Percentiles rank a stretch among this genome's conserved stretches.
Evolutionary conservation across 345 rosid species (phyloP).

Genomic region (Cochlearia excelsa): DNA sequence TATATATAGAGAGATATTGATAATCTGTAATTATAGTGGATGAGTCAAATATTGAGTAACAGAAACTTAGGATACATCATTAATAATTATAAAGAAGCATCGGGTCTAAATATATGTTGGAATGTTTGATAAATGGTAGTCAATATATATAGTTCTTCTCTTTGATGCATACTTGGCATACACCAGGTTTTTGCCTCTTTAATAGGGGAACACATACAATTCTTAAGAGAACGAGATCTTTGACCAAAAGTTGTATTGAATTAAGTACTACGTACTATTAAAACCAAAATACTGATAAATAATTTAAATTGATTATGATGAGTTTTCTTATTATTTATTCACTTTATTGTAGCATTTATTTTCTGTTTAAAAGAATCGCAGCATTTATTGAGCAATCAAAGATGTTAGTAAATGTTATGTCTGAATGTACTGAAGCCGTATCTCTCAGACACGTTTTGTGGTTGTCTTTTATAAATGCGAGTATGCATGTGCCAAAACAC

Average conservation of each 20-base stretch:
- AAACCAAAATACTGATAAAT: conserved; percentile 3
- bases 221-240: conserved; percentile 1
- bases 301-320: conserved; percentile 5
- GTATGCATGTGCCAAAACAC: conserved; percentile 25
- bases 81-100: conserved; percentile 2
- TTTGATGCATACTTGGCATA: conserved; percentile 10
- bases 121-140: conserved; percentile 24
- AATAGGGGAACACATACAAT: not conserved
- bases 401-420: conserved; percentile 14
- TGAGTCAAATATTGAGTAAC: not conserved
- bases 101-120: not conserved
- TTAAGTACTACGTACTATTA: too few relatives aligned
- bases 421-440: conserved; percentile 28
- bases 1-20: too few relatives aligned
- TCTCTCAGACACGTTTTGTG: not conserved
- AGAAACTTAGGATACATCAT: conserved; percentile 1
- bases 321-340: conserved; percentile 4
- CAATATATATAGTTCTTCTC: conserved; percentile 16
- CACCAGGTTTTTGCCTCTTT: conserved; percentile 7
- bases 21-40: too few relatives aligned
- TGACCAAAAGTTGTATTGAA: conserved; percentile 3
- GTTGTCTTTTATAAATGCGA: conserved; percentile 11
- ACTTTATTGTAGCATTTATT: conserved; percentile 21
- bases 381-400: conserved; percentile 28
- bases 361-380: not conserved